phyloP scores from a whole-genome alignment of 2,329 filamentous ascomycete genomes.

The Fusarium sp. region DNA sequence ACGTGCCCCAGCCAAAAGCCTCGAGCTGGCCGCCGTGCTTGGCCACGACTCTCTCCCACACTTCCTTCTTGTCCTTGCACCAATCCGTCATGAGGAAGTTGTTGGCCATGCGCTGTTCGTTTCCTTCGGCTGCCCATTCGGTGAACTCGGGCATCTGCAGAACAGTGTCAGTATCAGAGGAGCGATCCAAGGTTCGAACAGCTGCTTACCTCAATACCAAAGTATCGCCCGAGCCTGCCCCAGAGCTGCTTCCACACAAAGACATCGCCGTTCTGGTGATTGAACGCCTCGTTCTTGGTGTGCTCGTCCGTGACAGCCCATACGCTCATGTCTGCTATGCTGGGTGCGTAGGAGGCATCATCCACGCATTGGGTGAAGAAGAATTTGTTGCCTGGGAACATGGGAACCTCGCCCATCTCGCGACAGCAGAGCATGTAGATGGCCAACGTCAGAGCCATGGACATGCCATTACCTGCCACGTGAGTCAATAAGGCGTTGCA shows the following conservation, averaged over 20 bases:
- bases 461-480: slow-evolving; percentile 28
- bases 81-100: slow-evolving; percentile 32
- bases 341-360: slow-evolving; percentile 28
- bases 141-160: slow-evolving; percentile 15
- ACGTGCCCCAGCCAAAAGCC: slow-evolving; percentile 32
- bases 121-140: slow-evolving; percentile 25
- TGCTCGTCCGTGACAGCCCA: slow-evolving; percentile 9
- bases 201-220: slow-evolving; percentile 14
- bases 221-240: slow-evolving; percentile 2
- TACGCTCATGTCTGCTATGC: slow-evolving; percentile 11
- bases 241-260: slow-evolving; percentile 27
- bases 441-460: slow-evolving; percentile 25
- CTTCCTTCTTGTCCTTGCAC: slow-evolving; percentile 28
- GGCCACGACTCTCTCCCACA: slow-evolving; percentile 28
- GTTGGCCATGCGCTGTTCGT: slow-evolving; percentile 25
- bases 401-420: slow-evolving; percentile 18
- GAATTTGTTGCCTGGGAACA: slow-evolving; percentile 30
- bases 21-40: slow-evolving; percentile 27
- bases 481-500: neutral
- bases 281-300: slow-evolving; percentile 25
- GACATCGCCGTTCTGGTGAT: slow-evolving; percentile 25
- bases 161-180: neutral
- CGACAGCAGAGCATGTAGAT: slow-evolving; percentile 29
- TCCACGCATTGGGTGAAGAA: slow-evolving; percentile 24
- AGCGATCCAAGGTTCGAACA: neutral